These are phyloP conservation scores for Linanthus parryae DNA, from an alignment of 148 eudicot species.

Conservation along the genomic window DNA sequence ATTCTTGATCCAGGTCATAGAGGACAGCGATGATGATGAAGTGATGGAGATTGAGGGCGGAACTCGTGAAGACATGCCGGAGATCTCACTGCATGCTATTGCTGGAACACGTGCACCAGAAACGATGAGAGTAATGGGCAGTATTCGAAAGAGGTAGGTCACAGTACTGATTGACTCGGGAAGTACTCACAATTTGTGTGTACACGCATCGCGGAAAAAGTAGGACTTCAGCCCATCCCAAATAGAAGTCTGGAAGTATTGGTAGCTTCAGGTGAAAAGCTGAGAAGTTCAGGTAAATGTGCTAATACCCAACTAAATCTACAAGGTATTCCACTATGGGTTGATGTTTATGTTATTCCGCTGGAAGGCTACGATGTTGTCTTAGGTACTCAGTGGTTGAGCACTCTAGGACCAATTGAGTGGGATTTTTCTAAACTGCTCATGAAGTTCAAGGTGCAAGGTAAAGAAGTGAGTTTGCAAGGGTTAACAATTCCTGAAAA, in stretches of 20 bases:
- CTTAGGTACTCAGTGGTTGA: constrained; percentile 2
- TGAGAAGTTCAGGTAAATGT: neutral
- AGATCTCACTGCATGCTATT: constrained; percentile 7
- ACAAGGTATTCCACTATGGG: neutral
- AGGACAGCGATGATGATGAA: neutral
- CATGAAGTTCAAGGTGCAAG: neutral
- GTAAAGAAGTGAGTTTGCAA: neutral
- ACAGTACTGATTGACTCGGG: neutral
- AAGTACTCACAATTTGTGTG: neutral
- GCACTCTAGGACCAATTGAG: neutral
- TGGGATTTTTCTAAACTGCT: constrained; percentile 1
- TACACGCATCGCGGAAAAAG: neutral
- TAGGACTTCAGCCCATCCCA: neutral
- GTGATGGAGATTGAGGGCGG: neutral
- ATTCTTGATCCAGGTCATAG: neutral
- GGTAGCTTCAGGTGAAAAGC: neutral
- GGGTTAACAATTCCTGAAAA: neutral
- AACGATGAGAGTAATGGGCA: neutral
- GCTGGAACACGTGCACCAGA: neutral
- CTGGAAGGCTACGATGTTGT: neutral
- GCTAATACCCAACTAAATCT: neutral
- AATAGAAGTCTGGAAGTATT: neutral
- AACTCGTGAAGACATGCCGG: neutral
- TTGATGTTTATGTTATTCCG: neutral
- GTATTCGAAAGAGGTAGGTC: neutral